A percentile compares a stretch with the other conserved stretches of the same genome.
Evolutionary conservation across 1,284 basidiomycete species (phyloP).

Genomic region (Rhodotorula sp.): DNA sequence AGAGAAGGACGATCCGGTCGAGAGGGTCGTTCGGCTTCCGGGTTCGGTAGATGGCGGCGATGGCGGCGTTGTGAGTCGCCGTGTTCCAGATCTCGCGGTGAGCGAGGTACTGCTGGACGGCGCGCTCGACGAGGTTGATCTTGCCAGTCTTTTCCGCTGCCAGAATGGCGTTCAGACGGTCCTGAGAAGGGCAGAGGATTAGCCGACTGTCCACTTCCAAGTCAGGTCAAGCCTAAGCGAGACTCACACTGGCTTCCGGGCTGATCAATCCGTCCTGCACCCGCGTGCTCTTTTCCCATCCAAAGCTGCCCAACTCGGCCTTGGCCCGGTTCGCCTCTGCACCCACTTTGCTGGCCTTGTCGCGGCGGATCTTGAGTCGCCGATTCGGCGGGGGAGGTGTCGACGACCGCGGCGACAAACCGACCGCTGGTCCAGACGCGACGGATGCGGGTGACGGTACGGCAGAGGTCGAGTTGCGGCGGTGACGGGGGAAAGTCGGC

Average conservation of each 20-base stretch:
- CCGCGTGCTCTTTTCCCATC: not conserved
- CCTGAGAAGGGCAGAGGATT: not conserved
- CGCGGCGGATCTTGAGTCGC: not conserved
- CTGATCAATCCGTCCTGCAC: not conserved
- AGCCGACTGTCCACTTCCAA: not conserved
- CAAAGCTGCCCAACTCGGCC: not conserved
- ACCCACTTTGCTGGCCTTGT: not conserved
- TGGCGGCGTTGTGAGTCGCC: constrained; percentile 64
- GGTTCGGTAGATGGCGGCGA: constrained; percentile 59
- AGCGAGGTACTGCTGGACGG: constrained; percentile 34
- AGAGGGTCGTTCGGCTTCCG: constrained; percentile 61
- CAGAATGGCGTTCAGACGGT: constrained; percentile 1
- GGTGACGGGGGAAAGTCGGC: not conserved
- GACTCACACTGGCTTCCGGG: not conserved
- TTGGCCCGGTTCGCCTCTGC: not conserved
- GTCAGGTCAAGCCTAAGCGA: not conserved
- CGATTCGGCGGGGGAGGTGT: not conserved
- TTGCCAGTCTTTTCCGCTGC: constrained; percentile 15
- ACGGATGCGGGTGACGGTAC: constrained; percentile 13
- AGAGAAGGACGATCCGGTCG: constrained; percentile 63
- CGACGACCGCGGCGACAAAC: not conserved
- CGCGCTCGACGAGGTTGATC: constrained; percentile 7
- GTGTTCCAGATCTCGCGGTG: constrained; percentile 25
- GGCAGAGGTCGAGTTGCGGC: constrained; percentile 21
- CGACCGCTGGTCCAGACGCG: not conserved